Evolutionary conservation across 805 yeast species (phyloP).

Genomic region (Sungouiozyma ichnusensis): DNA sequence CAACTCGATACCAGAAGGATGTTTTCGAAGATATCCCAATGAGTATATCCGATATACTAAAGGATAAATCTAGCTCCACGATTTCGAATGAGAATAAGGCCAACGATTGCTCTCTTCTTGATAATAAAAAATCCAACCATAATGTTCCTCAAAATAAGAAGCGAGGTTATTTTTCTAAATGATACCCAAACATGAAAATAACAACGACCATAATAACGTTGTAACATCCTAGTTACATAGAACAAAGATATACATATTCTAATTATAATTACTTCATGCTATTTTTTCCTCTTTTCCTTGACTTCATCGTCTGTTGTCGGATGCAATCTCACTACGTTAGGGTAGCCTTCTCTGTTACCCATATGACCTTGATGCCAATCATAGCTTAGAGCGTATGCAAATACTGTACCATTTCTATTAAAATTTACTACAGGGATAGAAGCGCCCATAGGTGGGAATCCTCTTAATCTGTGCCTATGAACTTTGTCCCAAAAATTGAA

Average conservation of each 20-base stretch:
- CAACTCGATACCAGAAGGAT: slow-evolving; percentile 11
- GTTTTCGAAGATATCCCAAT: slow-evolving; percentile 14
- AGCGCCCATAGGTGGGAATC: slow-evolving; percentile 55
- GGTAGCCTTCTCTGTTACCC: slow-evolving; percentile 64
- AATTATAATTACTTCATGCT: neutral
- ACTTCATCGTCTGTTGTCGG: slow-evolving; percentile 80
- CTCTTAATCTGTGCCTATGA: slow-evolving; percentile 75
- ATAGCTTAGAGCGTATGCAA: slow-evolving; percentile 86
- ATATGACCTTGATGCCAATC: slow-evolving; percentile 94
- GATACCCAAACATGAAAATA: neutral
- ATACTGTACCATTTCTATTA: slow-evolving; percentile 71
- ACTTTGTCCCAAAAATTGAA: slow-evolving; percentile 95
- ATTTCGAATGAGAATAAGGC: neutral
- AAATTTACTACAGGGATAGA: slow-evolving; percentile 71
- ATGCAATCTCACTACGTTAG: slow-evolving; percentile 71
- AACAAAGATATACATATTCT: neutral
- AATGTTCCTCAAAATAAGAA: neutral
- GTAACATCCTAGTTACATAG: neutral
- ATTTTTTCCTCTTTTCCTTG: slow-evolving; percentile 37
- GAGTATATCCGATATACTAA: slow-evolving; percentile 7
- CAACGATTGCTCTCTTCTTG: too few relatives aligned
- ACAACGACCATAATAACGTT: neutral
- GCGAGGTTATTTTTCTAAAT: neutral
- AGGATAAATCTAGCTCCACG: slow-evolving; percentile 3
- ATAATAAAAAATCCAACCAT: neutral